phyloP scores from a whole-genome alignment of 495 filamentous ascomycete species.

The Aspergillus leporis region DNA sequence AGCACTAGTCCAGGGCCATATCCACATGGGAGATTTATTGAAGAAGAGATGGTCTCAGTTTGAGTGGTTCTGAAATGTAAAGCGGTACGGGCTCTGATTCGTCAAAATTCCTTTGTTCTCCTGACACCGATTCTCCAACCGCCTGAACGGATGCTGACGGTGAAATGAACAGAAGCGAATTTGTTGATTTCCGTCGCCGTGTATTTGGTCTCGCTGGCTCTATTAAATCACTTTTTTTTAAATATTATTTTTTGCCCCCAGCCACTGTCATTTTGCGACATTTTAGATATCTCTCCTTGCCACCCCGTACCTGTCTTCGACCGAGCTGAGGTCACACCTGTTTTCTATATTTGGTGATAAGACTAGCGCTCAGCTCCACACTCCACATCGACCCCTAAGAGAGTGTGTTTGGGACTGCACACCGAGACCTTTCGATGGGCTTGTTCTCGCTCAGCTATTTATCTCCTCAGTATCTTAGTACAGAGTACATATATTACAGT shows the following conservation, averaged over 20 bases:
- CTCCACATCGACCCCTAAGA: constrained; percentile 1
- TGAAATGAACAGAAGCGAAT: background rate
- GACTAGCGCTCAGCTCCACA: constrained; percentile 8
- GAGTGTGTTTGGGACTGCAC: background rate
- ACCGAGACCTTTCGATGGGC: background rate
- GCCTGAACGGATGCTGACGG: background rate
- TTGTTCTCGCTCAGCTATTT: background rate
- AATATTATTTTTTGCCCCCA: background rate
- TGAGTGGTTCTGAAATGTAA: constrained; percentile 1
- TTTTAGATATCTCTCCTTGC: background rate
- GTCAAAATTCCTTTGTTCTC: background rate
- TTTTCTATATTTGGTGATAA: constrained; percentile 3
- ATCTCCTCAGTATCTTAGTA: constrained; percentile 1
- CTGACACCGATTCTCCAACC: background rate
- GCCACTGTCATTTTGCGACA: background rate
- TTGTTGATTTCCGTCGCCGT: background rate
- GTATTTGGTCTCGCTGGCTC: background rate
- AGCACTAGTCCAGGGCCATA: background rate
- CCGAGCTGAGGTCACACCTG: background rate
- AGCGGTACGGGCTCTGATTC: constrained; percentile 1
- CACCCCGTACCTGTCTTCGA: background rate
- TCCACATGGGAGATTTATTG: constrained; percentile 4
- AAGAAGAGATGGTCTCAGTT: background rate
- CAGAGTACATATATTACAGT: constrained; percentile 3
- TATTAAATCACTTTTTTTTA: background rate